Conservation (phyloP, 208 protist genomes). For the Wallacemonas rigidus region DNA sequence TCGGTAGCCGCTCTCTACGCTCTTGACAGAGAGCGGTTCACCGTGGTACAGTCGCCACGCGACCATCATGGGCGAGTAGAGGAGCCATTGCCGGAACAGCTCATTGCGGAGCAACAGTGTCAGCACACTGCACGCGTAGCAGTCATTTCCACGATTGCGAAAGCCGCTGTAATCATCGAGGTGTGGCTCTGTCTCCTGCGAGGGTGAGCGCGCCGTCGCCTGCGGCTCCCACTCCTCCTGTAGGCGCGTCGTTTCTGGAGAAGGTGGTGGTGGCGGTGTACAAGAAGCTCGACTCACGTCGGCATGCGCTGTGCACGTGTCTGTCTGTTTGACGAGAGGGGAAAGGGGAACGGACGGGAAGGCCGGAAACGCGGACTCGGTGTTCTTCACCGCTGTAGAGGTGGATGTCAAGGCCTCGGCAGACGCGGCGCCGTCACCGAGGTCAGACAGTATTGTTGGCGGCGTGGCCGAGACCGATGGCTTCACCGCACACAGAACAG, state of each 20-base stretch:
- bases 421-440: no score
- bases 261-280: not conserved
- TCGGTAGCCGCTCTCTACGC: constrained; percentile 18
- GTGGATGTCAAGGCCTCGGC: no score
- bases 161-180: constrained; percentile 70
- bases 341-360: not conserved
- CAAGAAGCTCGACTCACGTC: no score
- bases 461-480: not conserved
- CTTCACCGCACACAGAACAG: not conserved
- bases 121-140: constrained; percentile 84
- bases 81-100: constrained; percentile 48
- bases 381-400: no score
- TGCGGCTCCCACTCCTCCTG: not conserved
- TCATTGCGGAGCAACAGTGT: constrained; percentile 71
- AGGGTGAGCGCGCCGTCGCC: not conserved
- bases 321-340: not conserved
- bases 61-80: constrained; percentile 24
- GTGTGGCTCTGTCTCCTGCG: not conserved
- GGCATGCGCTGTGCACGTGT: no score
- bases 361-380: no score
- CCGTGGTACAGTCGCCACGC: constrained; percentile 13
- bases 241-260: not conserved
- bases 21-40: not conserved
- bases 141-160: constrained; percentile 74
- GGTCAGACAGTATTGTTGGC: no score